phyloP scores from a whole-genome alignment of 2,329 filamentous ascomycete species.

The Simplicillium sp. region DNA sequence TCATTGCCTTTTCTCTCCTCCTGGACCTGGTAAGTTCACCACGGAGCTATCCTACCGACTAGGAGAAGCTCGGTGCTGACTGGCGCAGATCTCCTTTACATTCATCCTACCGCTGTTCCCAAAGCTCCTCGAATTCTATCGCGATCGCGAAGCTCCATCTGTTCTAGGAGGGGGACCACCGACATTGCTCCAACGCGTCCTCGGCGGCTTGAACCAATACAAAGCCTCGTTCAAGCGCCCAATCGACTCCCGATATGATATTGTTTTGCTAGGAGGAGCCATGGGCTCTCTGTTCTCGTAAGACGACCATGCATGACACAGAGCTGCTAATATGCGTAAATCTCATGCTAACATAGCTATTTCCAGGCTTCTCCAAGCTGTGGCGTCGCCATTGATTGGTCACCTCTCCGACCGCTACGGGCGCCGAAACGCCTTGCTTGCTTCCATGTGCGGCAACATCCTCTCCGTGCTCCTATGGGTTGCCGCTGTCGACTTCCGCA shows the following conservation, averaged over 20 bases:
- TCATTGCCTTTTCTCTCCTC: constrained; percentile 82
- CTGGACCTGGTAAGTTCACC: constrained; percentile 66
- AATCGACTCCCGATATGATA: constrained; percentile 94
- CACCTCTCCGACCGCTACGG: constrained; percentile 81
- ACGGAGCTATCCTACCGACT: constrained; percentile 2
- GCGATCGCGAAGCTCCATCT: constrained; percentile 63
- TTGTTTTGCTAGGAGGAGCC: constrained; percentile 87
- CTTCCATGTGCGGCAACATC: constrained; percentile 89
- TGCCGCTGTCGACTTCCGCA: constrained; percentile 84
- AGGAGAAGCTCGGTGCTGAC: constrained; percentile 5
- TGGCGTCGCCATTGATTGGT: constrained; percentile 88
- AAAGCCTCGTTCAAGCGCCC: constrained; percentile 86
- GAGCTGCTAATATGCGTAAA: not conserved
- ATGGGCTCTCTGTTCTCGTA: constrained; percentile 82
- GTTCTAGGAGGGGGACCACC: constrained; percentile 32
- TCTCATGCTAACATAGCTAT: not conserved
- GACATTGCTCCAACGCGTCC: constrained; percentile 69
- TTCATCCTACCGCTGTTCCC: constrained; percentile 97
- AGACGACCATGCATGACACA: constrained; percentile 12
- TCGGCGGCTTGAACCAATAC: constrained; percentile 83
- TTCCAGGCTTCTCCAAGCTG: constrained; percentile 70
- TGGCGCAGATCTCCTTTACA: constrained; percentile 80
- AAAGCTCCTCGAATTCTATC: constrained; percentile 92
- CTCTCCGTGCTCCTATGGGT: constrained; percentile 92
- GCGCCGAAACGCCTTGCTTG: constrained; percentile 75